phyloP scores from a whole-genome alignment of 441 rosid species.

The Eruca vesicaria region DNA sequence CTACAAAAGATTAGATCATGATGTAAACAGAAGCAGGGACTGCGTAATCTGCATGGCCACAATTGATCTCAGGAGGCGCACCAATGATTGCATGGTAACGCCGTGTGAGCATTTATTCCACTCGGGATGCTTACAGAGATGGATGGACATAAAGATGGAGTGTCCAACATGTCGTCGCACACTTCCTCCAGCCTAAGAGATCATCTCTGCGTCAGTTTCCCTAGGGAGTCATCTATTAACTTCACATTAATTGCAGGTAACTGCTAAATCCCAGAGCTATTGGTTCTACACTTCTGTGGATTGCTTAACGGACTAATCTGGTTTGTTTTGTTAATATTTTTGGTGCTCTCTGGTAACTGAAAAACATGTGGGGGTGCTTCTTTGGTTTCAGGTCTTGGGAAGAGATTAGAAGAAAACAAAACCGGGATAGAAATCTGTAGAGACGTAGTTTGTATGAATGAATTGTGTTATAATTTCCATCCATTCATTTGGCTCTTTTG shows the following conservation, averaged over 20 bases:
- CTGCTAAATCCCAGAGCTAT: background rate
- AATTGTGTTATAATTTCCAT: conserved; percentile 14
- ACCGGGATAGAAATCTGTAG: conserved; percentile 18
- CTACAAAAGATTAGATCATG: conserved; percentile 63
- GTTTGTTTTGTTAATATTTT: background rate
- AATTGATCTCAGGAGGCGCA: conserved; percentile 67
- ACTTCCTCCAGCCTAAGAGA: conserved; percentile 67
- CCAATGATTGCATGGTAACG: conserved; percentile 91
- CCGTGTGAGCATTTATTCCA: conserved; percentile 98
- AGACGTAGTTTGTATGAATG: conserved; percentile 12
- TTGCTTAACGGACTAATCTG: background rate
- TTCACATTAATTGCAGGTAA: conserved; percentile 17
- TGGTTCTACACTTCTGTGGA: background rate
- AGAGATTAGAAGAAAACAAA: conserved; percentile 12
- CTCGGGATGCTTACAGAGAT: conserved; percentile 88
- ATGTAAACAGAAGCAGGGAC: conserved; percentile 54
- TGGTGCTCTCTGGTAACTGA: background rate
- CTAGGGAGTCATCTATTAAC: conserved; percentile 19
- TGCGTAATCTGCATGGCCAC: conserved; percentile 97
- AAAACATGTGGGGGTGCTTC: background rate
- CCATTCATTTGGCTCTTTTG: conserved; percentile 4
- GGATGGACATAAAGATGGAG: conserved; percentile 99
- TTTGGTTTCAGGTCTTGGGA: conserved; percentile 22
- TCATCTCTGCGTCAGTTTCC: conserved; percentile 9
- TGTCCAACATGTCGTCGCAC: conserved; percentile 97